These are phyloP conservation scores for Lactarius deliciosus DNA, from an alignment of 768 basidiomycete species.

Conservation along the genomic window DNA sequence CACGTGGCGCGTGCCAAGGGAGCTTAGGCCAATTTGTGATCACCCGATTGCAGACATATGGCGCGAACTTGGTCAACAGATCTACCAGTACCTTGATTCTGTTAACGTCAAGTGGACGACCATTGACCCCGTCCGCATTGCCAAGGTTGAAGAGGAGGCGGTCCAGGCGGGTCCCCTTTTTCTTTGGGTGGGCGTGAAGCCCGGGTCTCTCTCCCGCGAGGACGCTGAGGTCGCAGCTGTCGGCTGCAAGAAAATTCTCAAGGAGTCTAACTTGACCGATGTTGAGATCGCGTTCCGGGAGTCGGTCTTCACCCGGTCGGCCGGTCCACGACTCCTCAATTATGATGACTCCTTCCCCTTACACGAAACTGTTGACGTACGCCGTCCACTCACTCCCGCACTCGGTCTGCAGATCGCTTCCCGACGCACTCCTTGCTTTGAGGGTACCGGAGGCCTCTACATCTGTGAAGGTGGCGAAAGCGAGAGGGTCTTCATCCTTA, in stretches of 20 bases:
- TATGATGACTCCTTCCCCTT: slow-evolving; percentile 26
- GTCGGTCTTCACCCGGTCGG: slow-evolving; percentile 25
- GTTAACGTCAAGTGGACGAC: slow-evolving; percentile 34
- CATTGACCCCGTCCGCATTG: slow-evolving; percentile 38
- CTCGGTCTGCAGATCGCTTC: slow-evolving; percentile 41
- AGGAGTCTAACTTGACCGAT: slow-evolving; percentile 33
- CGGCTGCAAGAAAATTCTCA: slow-evolving; percentile 34
- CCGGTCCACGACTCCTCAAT: slow-evolving; percentile 36
- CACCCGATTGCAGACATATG: slow-evolving; percentile 35
- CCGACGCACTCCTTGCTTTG: slow-evolving; percentile 34
- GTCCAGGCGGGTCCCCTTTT: slow-evolving; percentile 29
- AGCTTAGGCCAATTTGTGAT: slow-evolving; percentile 35
- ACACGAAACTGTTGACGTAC: slow-evolving; percentile 23
- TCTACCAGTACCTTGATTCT: slow-evolving; percentile 35
- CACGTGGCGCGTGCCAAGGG: slow-evolving; percentile 23
- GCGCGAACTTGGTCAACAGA: slow-evolving; percentile 29
- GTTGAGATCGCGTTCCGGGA: slow-evolving; percentile 40
- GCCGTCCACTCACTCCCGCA: slow-evolving; percentile 38
- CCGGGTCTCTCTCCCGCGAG: slow-evolving; percentile 30
- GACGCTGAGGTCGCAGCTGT: slow-evolving; percentile 34
- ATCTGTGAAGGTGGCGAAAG: slow-evolving; percentile 30
- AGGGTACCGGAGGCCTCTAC: slow-evolving; percentile 42
- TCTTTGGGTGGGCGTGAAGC: slow-evolving; percentile 39
- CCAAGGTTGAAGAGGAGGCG: slow-evolving; percentile 30
- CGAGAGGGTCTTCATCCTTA: slow-evolving; percentile 36